Evolutionary conservation across 306 rosid species (phyloP).

Genomic region (Cajanus cajan): DNA sequence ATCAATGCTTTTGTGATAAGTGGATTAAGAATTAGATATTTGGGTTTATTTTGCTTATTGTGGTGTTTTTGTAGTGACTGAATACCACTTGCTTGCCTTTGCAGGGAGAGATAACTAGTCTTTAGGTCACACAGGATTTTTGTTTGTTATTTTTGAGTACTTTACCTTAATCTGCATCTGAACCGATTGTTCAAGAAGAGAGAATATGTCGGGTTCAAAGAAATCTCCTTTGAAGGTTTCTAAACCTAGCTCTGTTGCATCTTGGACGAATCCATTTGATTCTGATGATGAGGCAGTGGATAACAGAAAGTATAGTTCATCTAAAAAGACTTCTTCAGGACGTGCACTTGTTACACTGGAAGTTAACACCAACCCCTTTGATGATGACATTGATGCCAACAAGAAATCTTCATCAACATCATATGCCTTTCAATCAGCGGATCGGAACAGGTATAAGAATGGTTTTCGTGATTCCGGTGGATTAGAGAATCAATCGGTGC

Average conservation of each 20-base stretch:
- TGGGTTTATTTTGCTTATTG: constrained; percentile 20
- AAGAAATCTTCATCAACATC: constrained; percentile 42
- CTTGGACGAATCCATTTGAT: constrained; percentile 67
- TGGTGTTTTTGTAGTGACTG: neutral
- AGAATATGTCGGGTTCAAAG: constrained; percentile 72
- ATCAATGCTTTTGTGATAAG: constrained; percentile 7
- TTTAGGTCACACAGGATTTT: neutral
- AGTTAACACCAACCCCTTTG: constrained; percentile 71
- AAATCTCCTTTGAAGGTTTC: constrained; percentile 61
- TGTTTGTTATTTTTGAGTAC: constrained; percentile 22
- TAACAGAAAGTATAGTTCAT: constrained; percentile 40
- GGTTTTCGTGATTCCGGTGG: constrained; percentile 84
- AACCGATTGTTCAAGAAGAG: constrained; percentile 15
- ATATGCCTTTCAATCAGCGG: constrained; percentile 38
- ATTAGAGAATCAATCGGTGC: constrained; percentile 77
- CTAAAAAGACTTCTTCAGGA: constrained; percentile 52
- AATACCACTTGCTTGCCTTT: constrained; percentile 38
- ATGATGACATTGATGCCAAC: constrained; percentile 55
- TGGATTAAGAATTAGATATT: constrained; percentile 6
- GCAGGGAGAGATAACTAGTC: constrained; percentile 49
- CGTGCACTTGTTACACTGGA: constrained; percentile 42
- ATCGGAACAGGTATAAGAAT: constrained; percentile 64
- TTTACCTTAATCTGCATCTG: neutral
- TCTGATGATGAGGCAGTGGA: constrained; percentile 46
- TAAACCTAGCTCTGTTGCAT: constrained; percentile 49